A percentile compares a stretch with the other conserved stretches of the same genome.
Evolutionary conservation across 495 filamentous ascomycete species (phyloP).

Genomic region (Neurospora sp.): DNA sequence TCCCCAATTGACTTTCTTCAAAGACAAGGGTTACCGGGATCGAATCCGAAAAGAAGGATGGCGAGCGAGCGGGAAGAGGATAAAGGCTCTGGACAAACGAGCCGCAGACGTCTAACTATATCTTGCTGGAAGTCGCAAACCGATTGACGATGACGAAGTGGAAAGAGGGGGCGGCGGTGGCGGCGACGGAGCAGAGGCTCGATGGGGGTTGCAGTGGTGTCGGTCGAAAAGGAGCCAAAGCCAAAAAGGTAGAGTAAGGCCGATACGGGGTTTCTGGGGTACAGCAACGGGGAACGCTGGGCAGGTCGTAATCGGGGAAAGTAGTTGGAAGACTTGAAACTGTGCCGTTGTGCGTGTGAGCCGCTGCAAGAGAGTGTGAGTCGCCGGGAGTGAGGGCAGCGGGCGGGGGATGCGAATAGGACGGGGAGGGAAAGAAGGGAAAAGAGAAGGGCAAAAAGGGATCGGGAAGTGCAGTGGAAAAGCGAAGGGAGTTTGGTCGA

Average conservation of each 20-base stretch:
- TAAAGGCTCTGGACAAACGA: neutral
- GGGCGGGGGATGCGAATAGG: neutral
- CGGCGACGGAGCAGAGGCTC: neutral
- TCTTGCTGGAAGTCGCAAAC: neutral
- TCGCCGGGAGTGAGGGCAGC: conserved; percentile 1
- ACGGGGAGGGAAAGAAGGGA: conserved; percentile 2
- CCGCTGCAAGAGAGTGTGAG: conserved; percentile 1
- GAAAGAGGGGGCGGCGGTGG: neutral
- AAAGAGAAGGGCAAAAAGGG: conserved; percentile 3
- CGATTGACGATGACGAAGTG: conserved; percentile 1
- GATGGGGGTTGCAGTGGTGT: neutral
- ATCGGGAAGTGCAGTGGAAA: neutral
- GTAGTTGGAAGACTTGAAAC: neutral
- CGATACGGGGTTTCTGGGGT: neutral
- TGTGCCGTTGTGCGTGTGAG: neutral
- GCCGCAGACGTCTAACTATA: conserved; percentile 1
- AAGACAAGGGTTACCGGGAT: neutral
- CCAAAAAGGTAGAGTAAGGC: neutral
- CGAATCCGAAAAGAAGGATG: neutral
- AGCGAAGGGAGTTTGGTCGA: neutral
- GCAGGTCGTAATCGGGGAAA: neutral
- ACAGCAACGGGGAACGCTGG: neutral
- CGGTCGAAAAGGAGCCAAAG: neutral
- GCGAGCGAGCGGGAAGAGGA: neutral
- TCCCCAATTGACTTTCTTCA: neutral